These are phyloP conservation scores for Fusarium pseudograminearum DNA, from an alignment of 2,329 filamentous ascomycete genomes.

Conservation along the genomic window DNA sequence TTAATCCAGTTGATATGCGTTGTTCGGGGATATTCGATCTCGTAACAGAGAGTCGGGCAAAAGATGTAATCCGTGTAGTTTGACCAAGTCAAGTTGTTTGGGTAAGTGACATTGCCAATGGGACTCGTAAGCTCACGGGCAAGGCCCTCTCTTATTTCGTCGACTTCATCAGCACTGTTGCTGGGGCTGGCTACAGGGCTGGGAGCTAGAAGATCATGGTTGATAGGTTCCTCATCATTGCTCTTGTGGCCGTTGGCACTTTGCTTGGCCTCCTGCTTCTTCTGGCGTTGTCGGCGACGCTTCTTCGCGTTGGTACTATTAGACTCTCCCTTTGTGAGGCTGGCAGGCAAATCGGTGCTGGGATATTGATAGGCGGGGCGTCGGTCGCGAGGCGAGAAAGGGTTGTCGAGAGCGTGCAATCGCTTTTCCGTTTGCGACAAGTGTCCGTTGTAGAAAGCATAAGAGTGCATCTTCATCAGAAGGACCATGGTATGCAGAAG, in stretches of 20 bases:
- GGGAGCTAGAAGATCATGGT: neutral
- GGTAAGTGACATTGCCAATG: constrained; percentile 89
- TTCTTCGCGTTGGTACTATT: constrained; percentile 39
- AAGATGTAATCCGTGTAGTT: constrained; percentile 91
- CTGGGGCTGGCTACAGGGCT: constrained; percentile 39
- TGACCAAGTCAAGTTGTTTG: constrained; percentile 82
- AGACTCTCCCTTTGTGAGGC: constrained; percentile 52
- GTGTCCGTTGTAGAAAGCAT: constrained; percentile 98
- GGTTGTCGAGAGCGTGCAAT: constrained; percentile 81
- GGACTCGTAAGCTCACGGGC: constrained; percentile 92
- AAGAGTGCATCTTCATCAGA: constrained; percentile 99
- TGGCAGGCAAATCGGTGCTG: constrained; percentile 62
- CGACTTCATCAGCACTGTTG: constrained; percentile 63
- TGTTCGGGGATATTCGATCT: constrained; percentile 92
- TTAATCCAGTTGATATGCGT: constrained; percentile 80
- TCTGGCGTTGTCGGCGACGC: constrained; percentile 39
- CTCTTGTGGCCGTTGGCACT: constrained; percentile 39
- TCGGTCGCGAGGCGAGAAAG: constrained; percentile 70
- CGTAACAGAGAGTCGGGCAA: constrained; percentile 97
- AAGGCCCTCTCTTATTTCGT: constrained; percentile 83
- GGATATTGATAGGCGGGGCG: constrained; percentile 82
- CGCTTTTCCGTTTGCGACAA: constrained; percentile 87
- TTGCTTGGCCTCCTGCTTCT: constrained; percentile 27
- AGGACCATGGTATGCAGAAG: constrained; percentile 90
- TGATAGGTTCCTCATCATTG: constrained; percentile 44